Conservation (phyloP, 306 rosid genomes). For the Ziziphus jujuba region DNA sequence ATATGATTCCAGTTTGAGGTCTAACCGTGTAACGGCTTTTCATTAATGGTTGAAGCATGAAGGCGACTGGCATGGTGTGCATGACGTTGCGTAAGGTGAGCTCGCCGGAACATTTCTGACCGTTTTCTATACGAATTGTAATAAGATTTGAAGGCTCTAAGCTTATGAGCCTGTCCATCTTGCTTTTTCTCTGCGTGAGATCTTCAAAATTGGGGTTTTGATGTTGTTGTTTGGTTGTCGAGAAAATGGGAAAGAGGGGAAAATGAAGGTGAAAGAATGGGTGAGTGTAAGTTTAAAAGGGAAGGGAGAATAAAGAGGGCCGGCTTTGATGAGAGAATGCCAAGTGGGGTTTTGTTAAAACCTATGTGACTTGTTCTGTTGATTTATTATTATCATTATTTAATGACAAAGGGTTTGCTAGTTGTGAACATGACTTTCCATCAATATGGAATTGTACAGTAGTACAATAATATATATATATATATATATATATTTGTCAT, state of each 20-base stretch:
- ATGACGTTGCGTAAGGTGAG: slow-evolving; percentile 72
- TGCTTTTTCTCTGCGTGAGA: neutral
- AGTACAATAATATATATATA: too few species aligned
- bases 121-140: slow-evolving; percentile 53
- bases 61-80: slow-evolving; percentile 96
- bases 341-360: slow-evolving; percentile 65
- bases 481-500: too few species aligned
- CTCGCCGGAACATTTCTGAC: slow-evolving; percentile 55
- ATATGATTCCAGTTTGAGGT: slow-evolving; percentile 74
- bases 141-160: slow-evolving; percentile 76
- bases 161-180: slow-evolving; percentile 74
- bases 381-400: too few species aligned
- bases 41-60: slow-evolving; percentile 60
- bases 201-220: too few species aligned
- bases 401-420: too few species aligned
- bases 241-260: slow-evolving; percentile 14
- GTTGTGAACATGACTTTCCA: too few species aligned
- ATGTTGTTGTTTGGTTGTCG: slow-evolving; percentile 1
- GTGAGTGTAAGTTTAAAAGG: neutral
- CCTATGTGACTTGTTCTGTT: slow-evolving; percentile 63
- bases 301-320: slow-evolving; percentile 20
- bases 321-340: slow-evolving; percentile 53
- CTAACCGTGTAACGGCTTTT: slow-evolving; percentile 60
- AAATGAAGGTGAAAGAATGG: neutral
- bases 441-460: too few species aligned